These are phyloP conservation scores for Boletus insuetus DNA, from an alignment of 768 basidiomycete species.

Conservation along the genomic window DNA sequence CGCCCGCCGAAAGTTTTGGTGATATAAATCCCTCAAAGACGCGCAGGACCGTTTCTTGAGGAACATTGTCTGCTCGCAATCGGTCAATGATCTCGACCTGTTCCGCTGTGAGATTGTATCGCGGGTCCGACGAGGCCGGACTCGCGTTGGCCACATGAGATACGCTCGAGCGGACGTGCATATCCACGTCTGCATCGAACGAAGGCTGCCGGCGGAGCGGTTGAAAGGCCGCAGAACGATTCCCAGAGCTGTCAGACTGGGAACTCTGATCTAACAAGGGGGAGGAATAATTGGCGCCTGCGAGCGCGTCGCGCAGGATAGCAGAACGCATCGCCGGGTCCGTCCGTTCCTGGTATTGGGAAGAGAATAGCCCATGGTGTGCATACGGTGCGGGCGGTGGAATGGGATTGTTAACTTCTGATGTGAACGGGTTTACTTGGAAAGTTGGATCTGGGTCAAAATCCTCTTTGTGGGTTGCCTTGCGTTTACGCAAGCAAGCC, in stretches of 20 bases:
- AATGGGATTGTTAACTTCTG: neutral
- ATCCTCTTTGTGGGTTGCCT: neutral
- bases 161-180: neutral
- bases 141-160: neutral
- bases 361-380: neutral
- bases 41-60: slow-evolving; percentile 14
- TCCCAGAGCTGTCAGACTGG: slow-evolving; percentile 1
- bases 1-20: neutral
- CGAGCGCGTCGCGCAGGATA: slow-evolving; percentile 14
- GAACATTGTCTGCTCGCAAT: slow-evolving; percentile 6
- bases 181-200: neutral
- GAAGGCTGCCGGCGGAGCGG: slow-evolving; percentile 5
- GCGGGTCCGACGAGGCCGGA: neutral
- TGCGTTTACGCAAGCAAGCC: slow-evolving; percentile 9
- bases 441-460: neutral
- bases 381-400: neutral
- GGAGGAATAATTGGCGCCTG: neutral
- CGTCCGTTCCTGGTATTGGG: neutral
- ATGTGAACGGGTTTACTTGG: slow-evolving; percentile 3
- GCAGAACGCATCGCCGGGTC: slow-evolving; percentile 6
- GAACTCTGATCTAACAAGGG: neutral
- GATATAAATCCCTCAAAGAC: slow-evolving; percentile 11
- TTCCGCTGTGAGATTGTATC: slow-evolving; percentile 6
- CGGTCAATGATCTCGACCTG: slow-evolving; percentile 15
- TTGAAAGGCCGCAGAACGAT: neutral